These are phyloP conservation scores for Stagonosporopsis tanaceti DNA, from an alignment of 2,329 filamentous ascomycete genomes.

Conservation along the genomic window DNA sequence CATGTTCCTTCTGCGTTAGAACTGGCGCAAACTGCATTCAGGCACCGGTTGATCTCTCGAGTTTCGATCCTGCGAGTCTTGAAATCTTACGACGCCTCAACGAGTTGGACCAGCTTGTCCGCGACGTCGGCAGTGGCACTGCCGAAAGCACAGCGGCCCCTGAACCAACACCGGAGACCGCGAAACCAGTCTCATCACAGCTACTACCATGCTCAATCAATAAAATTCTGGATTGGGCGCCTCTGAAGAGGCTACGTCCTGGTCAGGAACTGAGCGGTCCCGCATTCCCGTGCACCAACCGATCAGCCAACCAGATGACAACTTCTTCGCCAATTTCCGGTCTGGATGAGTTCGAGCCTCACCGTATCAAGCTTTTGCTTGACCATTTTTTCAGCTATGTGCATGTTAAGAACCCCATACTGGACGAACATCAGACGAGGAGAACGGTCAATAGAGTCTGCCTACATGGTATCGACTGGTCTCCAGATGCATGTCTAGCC, in stretches of 20 bases:
- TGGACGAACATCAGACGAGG: conserved; percentile 9
- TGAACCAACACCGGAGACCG: neutral
- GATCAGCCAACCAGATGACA: conserved; percentile 1
- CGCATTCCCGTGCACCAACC: conserved; percentile 3
- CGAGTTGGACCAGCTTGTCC: conserved; percentile 13
- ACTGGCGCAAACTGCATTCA: conserved; percentile 21
- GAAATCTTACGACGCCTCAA: conserved; percentile 19
- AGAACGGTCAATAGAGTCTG: conserved; percentile 11
- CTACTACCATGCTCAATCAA: conserved; percentile 9
- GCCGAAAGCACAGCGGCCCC: neutral
- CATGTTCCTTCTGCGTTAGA: conserved; percentile 21
- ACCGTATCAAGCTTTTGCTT: conserved; percentile 2
- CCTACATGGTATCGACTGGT: conserved; percentile 20
- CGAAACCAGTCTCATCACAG: neutral
- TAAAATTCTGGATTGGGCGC: conserved; percentile 1
- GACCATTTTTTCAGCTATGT: conserved; percentile 12
- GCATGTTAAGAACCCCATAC: conserved; percentile 17
- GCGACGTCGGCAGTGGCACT: neutral
- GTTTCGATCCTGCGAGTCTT: conserved; percentile 24
- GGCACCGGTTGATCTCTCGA: conserved; percentile 20
- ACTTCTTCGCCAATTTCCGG: conserved; percentile 1
- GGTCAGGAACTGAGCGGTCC: neutral
- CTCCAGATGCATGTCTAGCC: conserved; percentile 16
- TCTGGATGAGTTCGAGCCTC: conserved; percentile 7
- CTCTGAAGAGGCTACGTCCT: neutral